Base-by-base conservation (phyloP, 1,139 yeast genomes). In the Pichia sp. region DNA sequence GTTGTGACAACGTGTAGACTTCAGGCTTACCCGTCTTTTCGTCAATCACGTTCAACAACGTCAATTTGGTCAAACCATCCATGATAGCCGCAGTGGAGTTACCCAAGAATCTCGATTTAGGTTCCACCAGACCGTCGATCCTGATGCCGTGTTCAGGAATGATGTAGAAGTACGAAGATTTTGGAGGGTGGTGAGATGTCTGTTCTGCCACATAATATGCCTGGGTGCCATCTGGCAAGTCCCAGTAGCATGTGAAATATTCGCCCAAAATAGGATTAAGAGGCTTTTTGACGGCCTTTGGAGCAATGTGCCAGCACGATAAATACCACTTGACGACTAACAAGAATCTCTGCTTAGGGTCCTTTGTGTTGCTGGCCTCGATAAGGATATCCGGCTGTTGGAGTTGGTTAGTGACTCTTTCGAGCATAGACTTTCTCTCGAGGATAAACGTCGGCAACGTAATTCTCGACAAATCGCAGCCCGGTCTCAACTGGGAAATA, bases 151-250 rank as follows among this genome's bases (percentile, higher is more conserved):
- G 79, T 54, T 84, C 87, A 0, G 99, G 99, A 44, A 88, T 78
- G 68, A 85, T 73, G 68, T 88, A 93, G 64, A 91, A 93, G 69
- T 93, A 93, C 0, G 96, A 86, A 0, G 97, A 88, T 66, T 93
- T 87, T 8, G 99, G 99, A n/a, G 99, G 99, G 66, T 93, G 99
- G 64, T 93, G 99, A 22, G 96, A 87, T 0, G 96, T 89, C 68
- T 93, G 99, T 68, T 93, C 99, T 0, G 98, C 78, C 13, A 93
- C 70, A 66, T 91, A 95, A 64, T 78, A 91, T 0, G 97, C 96
- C 47, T 79, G 76, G 4, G 77, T 69, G 23, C 75, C 79, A 23
- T 74, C 78, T 12, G 93, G 82, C 49, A 88, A 71, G 61, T 89
- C 95, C 99, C 99, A 93, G 66, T 87, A 91, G 64, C 96, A 86